A percentile compares a stretch with the other conserved stretches of the same genome.
Evolutionary conservation across 257 asterid species (phyloP).

Genomic region (Anisodus tanguticus): DNA sequence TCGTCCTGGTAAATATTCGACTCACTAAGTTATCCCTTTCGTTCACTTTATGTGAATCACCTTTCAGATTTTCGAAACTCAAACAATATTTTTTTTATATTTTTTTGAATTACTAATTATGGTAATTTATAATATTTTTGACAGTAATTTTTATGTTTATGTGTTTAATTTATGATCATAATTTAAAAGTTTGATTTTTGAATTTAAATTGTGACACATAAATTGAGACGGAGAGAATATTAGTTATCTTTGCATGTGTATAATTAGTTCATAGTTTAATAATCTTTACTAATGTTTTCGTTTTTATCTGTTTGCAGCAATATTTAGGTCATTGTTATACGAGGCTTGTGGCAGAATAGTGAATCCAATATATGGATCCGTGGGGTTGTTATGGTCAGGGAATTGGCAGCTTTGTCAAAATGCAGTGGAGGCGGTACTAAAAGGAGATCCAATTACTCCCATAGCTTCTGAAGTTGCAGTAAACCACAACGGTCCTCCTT

Average conservation of each 20-base stretch:
- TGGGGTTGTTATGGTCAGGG: conserved; percentile 80
- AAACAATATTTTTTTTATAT: no score
- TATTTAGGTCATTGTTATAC: conserved; percentile 71
- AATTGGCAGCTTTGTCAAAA: conserved; percentile 81
- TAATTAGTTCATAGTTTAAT: background rate
- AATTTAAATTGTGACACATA: no score
- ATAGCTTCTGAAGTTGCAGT: conserved; percentile 53
- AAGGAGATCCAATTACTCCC: conserved; percentile 65
- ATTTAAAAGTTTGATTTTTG: no score
- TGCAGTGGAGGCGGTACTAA: conserved; percentile 77
- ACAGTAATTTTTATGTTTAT: no score
- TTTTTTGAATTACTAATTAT: no score
- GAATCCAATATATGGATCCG: conserved; percentile 82
- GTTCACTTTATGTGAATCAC: no score
- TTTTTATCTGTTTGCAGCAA: conserved; percentile 43
- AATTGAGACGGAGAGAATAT: no score
- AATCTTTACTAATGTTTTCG: background rate
- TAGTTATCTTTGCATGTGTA: background rate
- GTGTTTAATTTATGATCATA: no score
- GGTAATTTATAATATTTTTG: no score
- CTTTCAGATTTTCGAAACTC: no score
- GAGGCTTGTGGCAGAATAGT: conserved; percentile 92
- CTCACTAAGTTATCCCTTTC: background rate
- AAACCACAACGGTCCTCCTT: conserved; percentile 58
- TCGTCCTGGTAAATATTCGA: conserved; percentile 63